Evolutionary conservation across 2,329 filamentous ascomycete species (phyloP).

Genomic region (Thelonectria rubi): DNA sequence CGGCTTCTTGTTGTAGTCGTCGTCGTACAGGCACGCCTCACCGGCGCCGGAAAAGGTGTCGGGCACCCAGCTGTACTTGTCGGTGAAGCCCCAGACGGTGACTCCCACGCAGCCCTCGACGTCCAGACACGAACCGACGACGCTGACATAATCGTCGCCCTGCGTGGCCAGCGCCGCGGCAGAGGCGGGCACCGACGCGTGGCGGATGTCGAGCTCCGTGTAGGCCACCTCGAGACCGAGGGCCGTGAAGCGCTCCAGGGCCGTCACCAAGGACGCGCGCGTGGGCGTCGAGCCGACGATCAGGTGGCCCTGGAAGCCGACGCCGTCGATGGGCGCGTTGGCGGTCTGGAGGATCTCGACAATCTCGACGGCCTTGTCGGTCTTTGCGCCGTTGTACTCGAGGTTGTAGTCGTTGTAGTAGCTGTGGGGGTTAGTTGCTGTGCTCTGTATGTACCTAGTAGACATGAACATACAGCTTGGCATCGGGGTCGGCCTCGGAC

Average conservation of each 20-base stretch:
- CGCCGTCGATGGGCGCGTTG: constrained; percentile 67
- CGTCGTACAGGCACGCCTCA: constrained; percentile 52
- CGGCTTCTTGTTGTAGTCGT: constrained; percentile 50
- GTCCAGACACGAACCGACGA: constrained; percentile 51
- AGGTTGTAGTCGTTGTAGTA: constrained; percentile 69
- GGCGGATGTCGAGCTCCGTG: constrained; percentile 70
- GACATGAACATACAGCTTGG: constrained; percentile 58
- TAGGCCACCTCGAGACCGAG: constrained; percentile 66
- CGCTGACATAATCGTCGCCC: constrained; percentile 55
- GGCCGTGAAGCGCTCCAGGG: constrained; percentile 60
- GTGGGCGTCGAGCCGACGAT: constrained; percentile 62
- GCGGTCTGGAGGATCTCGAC: constrained; percentile 56
- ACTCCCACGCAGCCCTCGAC: constrained; percentile 53
- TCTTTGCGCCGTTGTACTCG: constrained; percentile 61
- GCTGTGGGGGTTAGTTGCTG: constrained; percentile 15
- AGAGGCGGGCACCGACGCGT: constrained; percentile 55
- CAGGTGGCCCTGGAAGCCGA: constrained; percentile 70
- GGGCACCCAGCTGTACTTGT: constrained; percentile 52
- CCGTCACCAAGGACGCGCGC: constrained; percentile 53
- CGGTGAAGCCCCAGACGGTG: constrained; percentile 55
- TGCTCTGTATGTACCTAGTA: rapidly evolving
- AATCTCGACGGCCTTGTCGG: constrained; percentile 54
- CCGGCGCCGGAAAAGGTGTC: constrained; percentile 51
- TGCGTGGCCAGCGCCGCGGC: constrained; percentile 54
- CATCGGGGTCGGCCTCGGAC: constrained; percentile 60